Conservation (phyloP, 768 basidiomycete species). For the Tricholoma sp. region DNA sequence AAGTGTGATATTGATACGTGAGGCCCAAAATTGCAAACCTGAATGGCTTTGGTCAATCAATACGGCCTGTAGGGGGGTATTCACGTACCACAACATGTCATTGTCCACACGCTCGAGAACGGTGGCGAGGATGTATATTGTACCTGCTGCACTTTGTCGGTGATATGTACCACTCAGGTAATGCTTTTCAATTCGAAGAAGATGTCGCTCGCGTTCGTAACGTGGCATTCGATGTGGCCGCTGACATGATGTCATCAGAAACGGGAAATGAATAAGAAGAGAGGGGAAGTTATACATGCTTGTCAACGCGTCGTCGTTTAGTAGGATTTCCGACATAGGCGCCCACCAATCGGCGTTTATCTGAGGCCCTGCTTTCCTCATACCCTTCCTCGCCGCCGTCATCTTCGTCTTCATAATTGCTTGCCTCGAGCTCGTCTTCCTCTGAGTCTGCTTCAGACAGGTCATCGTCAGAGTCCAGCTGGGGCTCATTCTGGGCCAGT, state of each 20-base stretch:
- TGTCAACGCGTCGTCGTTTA: conserved; percentile 59
- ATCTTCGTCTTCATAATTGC: conserved; percentile 36
- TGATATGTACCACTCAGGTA: conserved; percentile 82
- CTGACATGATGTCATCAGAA: conserved; percentile 20
- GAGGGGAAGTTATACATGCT: conserved; percentile 27
- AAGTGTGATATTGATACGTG: conserved; percentile 87
- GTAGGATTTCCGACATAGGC: conserved; percentile 32
- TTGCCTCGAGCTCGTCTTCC: conserved; percentile 27
- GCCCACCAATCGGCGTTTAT: conserved; percentile 46
- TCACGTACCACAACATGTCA: conserved; percentile 80
- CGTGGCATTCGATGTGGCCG: conserved; percentile 56
- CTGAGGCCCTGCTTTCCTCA: conserved; percentile 34
- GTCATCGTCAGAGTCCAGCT: conserved; percentile 62
- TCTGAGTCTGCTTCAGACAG: conserved; percentile 33
- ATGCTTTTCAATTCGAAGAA: conserved; percentile 68
- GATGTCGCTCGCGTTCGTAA: conserved; percentile 64
- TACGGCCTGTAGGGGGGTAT: not conserved
- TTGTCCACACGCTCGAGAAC: conserved; percentile 90
- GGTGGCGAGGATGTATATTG: conserved; percentile 86
- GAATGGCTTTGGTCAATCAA: conserved; percentile 1
- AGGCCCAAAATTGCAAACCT: conserved; percentile 93
- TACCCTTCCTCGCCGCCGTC: conserved; percentile 35
- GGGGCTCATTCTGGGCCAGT: conserved; percentile 65
- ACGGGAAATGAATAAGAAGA: not conserved
- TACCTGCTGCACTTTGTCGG: conserved; percentile 86